Evolutionary conservation across 805 yeast species (phyloP), one percentile per base, ranked within the genome.

Genomic region (Saccharomycopsis synnaedendra): DNA sequence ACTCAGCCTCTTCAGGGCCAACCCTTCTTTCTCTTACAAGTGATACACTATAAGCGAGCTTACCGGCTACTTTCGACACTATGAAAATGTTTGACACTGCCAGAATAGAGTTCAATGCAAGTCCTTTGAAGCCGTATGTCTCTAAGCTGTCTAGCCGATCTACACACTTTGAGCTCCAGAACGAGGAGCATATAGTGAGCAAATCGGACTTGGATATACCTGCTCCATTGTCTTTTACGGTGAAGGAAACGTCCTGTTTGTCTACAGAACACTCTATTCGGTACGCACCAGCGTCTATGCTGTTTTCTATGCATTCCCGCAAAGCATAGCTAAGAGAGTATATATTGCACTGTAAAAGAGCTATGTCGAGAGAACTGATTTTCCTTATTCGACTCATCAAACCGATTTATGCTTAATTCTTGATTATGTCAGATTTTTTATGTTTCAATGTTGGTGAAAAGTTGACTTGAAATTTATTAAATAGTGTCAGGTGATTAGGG

Each of bases 71-170:
- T 50, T 72, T 74, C 0, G 90, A 72, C 1, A 69, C 58, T 1
- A 85, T 60, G 0, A 68, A 56, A n/a, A 78, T 50, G 9, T 68
- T 59, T 0, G 80, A 65, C 5, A 76, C 56, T 0, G 70, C 66
- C n/a, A 74, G 60, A 3, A 86, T 63, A 0, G 81, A 70, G 45
- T 69, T 65, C 11, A 86, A 54, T 0, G 93, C 83, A 55, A 80
- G 84, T 0, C 95, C 95, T 43, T 85, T 69, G 57, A 80, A 84
- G 1, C 95, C 95, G 54, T 70, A 74, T 0, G 82, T 74, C 1
- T 46, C 45, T 34, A 82, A 56, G 27, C 71, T 75, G 1, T 61
- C 62, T 32, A 70, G 55, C 1, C 50, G 43, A 1, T 43, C 33
- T 3, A 75, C 41, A 19, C 19, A 19, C 55, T 82, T 85, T 0